These are phyloP conservation scores for Clonostachys solani DNA, from an alignment of 2,329 filamentous ascomycete species.

Conservation along the genomic window DNA sequence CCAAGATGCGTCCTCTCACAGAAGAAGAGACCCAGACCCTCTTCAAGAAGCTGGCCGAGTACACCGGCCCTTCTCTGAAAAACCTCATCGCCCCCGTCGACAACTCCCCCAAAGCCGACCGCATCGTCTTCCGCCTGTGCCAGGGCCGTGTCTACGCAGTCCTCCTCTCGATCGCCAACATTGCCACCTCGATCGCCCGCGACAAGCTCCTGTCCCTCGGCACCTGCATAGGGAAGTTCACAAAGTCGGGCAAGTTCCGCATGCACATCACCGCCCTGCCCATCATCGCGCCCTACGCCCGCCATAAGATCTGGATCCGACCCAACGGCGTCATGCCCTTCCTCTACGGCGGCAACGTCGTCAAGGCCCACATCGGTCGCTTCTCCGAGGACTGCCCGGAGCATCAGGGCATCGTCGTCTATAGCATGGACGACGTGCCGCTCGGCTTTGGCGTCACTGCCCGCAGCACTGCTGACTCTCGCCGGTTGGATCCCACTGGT, in stretches of 20 bases:
- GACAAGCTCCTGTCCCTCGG: constrained; percentile 83
- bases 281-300: constrained; percentile 82
- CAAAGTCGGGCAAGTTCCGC: constrained; percentile 92
- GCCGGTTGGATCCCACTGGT: constrained; percentile 83
- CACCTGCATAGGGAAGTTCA: constrained; percentile 88
- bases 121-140: constrained; percentile 84
- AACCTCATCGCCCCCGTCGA: constrained; percentile 74
- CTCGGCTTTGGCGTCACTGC: constrained; percentile 90
- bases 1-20: constrained; percentile 74
- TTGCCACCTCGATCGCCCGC: constrained; percentile 81
- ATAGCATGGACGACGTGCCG: constrained; percentile 90
- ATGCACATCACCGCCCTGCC: constrained; percentile 88
- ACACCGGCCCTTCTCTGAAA: constrained; percentile 83
- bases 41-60: constrained; percentile 90
- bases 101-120: constrained; percentile 64
- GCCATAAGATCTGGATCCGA: constrained; percentile 97
- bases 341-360: constrained; percentile 86
- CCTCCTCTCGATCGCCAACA: constrained; percentile 81
- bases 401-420: constrained; percentile 82
- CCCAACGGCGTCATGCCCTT: constrained; percentile 97
- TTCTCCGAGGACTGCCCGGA: constrained; percentile 18
- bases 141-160: constrained; percentile 89
- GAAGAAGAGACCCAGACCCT: constrained; percentile 76
- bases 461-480: constrained; percentile 78
- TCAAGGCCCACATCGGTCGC: constrained; percentile 54